These are phyloP conservation scores for Poa pratensis DNA, from an alignment of 176 grass and related monocot genomes.

Conservation along the genomic window DNA sequence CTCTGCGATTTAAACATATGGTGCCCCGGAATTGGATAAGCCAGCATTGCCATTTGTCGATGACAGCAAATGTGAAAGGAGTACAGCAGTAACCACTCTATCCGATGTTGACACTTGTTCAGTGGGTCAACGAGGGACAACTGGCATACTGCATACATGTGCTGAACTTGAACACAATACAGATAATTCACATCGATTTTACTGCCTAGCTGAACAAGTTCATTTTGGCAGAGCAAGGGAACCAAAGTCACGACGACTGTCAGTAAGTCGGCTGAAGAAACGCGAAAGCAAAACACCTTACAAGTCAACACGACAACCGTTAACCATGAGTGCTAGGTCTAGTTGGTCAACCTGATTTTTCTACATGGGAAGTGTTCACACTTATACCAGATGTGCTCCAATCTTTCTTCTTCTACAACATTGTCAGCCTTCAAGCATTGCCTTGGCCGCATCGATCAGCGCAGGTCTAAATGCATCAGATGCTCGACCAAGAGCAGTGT, in stretches of 20 bases:
- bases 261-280: background rate
- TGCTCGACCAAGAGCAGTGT: constrained; percentile 79
- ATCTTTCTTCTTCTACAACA: background rate
- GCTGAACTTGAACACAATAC: background rate
- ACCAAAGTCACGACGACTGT: background rate
- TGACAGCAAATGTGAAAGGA: background rate
- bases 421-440: constrained; percentile 78
- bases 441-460: constrained; percentile 83
- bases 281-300: background rate
- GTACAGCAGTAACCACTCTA: background rate
- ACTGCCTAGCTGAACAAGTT: background rate
- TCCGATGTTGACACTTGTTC: background rate
- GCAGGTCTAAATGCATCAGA: constrained; percentile 64
- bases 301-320: background rate
- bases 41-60: background rate
- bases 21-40: no score
- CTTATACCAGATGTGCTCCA: background rate
- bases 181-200: background rate
- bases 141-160: background rate
- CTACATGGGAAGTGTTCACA: background rate
- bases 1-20: background rate
- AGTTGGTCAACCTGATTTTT: constrained; percentile 17
- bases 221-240: background rate
- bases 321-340: background rate
- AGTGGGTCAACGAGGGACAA: background rate